Base-by-base conservation (phyloP, 768 basidiomycete species). In the Trichaptum fuscoviolaceum region DNA sequence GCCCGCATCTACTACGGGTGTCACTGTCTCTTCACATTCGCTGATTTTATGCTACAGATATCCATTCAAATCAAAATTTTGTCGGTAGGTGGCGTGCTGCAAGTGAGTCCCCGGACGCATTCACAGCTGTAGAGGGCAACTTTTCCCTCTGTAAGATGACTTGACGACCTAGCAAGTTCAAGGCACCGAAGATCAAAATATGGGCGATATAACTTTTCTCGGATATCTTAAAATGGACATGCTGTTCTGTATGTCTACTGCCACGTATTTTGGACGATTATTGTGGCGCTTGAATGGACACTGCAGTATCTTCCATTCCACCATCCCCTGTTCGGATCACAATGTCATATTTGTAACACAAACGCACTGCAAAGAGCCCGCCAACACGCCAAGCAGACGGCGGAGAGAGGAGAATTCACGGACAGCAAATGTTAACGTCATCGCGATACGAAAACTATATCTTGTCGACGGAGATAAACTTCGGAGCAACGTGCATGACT, bases 41-140 rank as follows among this genome's bases (percentile, higher is more conserved):
- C 59, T 61, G 59, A 61, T 9, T 34, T 61, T 61, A n/a, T 25
- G 6, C 24, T 17, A 18, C 59, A 61, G 59, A 61, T 34, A 61
- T 61, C 18, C 59, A 61, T 18, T 25, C 59, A 34, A 24, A 61
- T 34, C 59, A 5, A 17, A 61, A 61, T 17, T 61, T 61, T 17
- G 24, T 25, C 59, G 59, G 59, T 5, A 25, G 59, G 9, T 61
- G 59, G 59, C 59, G 59, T 2, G 24, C 24, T 5, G 30, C 30
- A 17, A 34, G 30, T 23, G 25, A 61, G 25, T 1, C 24, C 3
- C 17, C 59, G 23, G 25, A 25, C 18, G 24, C 30, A 17, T 25
- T 34, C 25, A 25, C 59, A 23, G 30, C 59, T 25, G 25, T 61
- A 17, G 59, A 61, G 59, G 59, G 59, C 3, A 61, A 34, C 59